Evolutionary conservation across 805 yeast species (phyloP).

Genomic region (Metschnikowia koreensis): DNA sequence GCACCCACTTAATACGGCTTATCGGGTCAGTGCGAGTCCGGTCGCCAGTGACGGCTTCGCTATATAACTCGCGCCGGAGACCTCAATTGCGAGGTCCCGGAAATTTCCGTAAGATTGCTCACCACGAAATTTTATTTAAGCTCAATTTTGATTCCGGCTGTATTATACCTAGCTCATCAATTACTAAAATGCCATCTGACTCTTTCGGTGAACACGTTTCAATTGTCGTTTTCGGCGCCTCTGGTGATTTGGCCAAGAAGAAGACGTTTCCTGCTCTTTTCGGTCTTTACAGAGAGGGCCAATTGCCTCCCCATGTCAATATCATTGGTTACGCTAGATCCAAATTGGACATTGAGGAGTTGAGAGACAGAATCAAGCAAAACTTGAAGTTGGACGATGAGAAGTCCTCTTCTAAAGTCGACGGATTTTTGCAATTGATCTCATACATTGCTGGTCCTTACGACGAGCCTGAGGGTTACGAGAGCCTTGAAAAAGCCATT

Average conservation of each 20-base stretch:
- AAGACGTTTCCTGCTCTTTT: constrained; percentile 88
- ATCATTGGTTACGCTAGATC: constrained; percentile 94
- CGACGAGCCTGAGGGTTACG: constrained; percentile 75
- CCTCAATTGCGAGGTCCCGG: constrained; percentile 2
- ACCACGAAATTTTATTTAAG: background rate
- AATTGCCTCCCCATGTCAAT: constrained; percentile 63
- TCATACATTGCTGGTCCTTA: constrained; percentile 77
- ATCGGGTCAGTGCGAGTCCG: constrained; percentile 12
- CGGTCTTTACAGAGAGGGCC: constrained; percentile 66
- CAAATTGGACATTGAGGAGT: constrained; percentile 61
- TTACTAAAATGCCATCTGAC: constrained; percentile 25
- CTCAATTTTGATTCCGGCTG: background rate
- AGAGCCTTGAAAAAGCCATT: constrained; percentile 52
- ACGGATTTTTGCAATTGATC: constrained; percentile 63
- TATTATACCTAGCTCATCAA: background rate
- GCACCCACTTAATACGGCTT: constrained; percentile 2
- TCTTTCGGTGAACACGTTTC: constrained; percentile 64
- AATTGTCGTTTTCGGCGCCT: constrained; percentile 88
- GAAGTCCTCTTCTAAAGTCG: constrained; percentile 41
- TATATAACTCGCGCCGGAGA: constrained; percentile 8
- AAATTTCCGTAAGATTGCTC: constrained; percentile 8
- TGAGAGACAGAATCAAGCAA: constrained; percentile 63
- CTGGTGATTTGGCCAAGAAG: constrained; percentile 93
- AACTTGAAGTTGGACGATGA: constrained; percentile 55
- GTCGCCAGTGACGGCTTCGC: constrained; percentile 5